Base-by-base conservation (phyloP, 768 basidiomycete genomes). In the Termitomyces sp. region DNA sequence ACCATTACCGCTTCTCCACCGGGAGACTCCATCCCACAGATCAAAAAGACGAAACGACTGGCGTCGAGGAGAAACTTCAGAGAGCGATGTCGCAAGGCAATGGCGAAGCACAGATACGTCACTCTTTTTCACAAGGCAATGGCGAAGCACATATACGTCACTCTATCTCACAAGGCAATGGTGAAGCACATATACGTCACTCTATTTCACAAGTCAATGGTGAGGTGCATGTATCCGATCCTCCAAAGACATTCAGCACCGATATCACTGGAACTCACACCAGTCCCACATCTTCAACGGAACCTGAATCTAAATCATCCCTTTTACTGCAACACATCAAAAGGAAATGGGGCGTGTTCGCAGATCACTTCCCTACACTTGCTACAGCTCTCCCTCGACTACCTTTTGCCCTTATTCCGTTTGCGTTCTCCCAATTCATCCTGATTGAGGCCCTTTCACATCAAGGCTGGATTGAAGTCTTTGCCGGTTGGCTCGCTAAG, bases 391-490 rank as follows among this genome's bases (percentile, higher is more conserved):
- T 86, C 23, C 79, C 83, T 0, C 80, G 87, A 30, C 75, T 96
- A 0, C 95, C 94, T 0, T 84, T 94, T 58, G 80, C 84, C 10
- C 82, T 97, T 8, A 75, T 97, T 14, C 93, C 92, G 0, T 99
- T 99, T 66, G 91, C 94, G 0, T 94, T 98, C 66, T 86, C 89
- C 1, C 93, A 95, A 71, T 98, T 98, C 73, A 92, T 98, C 61
- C 83, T 99, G 53, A 91, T 97, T 54, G 89, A 95, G 66, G 89
- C 79, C 0, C 79, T 99, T 3, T 78, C 85, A 21, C 78, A 84
- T 59, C 84, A 86, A 58, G 94, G 94, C n/a, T 99, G 95, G 94
- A 91, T 96, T 7, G 78, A 83, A 7, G 78, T 95, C n/a, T 96
- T 95, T 66, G 87, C 84, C 8, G 57, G 62, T 10, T 66, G 65